Percentiles rank a stretch among this genome's conserved stretches.
Evolutionary conservation across 176 grass and related monocot species (phyloP).

Genomic region (Aegilops tauschii): DNA sequence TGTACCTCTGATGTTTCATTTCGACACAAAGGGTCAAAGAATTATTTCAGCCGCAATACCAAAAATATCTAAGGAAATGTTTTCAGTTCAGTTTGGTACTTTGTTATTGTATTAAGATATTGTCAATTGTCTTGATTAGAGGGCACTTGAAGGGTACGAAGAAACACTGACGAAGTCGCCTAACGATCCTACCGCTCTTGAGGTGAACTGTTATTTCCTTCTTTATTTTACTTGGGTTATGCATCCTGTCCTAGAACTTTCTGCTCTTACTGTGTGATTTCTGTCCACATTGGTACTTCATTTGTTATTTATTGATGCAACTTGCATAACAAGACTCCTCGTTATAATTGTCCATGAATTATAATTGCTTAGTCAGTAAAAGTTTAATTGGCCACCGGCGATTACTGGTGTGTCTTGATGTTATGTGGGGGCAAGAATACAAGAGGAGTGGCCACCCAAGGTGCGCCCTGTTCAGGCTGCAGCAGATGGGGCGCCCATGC

Average conservation of each 20-base stretch:
- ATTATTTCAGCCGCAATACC: background rate
- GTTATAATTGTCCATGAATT: background rate
- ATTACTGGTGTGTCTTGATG: background rate
- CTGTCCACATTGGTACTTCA: background rate
- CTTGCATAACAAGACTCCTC: background rate
- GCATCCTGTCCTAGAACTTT: background rate
- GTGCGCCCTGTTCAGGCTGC: background rate
- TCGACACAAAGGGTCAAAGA: background rate
- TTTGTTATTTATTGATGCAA: background rate
- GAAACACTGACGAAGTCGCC: slow-evolving; percentile 67
- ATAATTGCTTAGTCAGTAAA: background rate
- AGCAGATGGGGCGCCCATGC: background rate
- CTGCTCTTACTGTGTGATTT: background rate
- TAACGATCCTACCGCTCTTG: slow-evolving; percentile 64
- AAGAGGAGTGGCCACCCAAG: background rate
- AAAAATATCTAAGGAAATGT: background rate
- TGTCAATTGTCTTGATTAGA: slow-evolving; percentile 42
- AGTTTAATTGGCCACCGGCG: background rate
- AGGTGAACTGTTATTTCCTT: slow-evolving; percentile 49
- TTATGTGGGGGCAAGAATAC: background rate
- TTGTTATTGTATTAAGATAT: slow-evolving; percentile 18
- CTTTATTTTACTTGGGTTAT: background rate
- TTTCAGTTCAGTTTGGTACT: background rate
- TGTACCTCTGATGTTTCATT: slow-evolving; percentile 12
- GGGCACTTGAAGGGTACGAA: slow-evolving; percentile 60